Evolutionary conservation across 176 grass and related monocot species (phyloP).

Genomic region (Musa schizocarpa): DNA sequence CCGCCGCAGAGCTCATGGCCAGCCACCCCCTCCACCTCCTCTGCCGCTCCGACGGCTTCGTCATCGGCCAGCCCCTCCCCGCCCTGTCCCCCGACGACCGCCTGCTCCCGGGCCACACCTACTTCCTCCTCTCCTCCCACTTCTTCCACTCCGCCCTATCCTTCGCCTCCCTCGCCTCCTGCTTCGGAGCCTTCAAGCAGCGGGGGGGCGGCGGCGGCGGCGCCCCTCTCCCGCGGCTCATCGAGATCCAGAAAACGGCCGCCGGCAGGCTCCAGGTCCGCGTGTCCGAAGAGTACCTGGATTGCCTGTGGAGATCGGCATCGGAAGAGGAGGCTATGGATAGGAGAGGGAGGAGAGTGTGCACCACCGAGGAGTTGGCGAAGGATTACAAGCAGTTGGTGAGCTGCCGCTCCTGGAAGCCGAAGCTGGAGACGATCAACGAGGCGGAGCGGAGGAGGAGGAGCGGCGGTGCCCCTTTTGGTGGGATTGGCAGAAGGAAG

Average conservation of each 20-base stretch:
- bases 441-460: conserved; percentile 3
- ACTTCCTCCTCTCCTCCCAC: conserved; percentile 24
- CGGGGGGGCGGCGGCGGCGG: not conserved
- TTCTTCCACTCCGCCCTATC: conserved; percentile 18
- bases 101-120: conserved; percentile 8
- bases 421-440: conserved; percentile 22
- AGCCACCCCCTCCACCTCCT: conserved; percentile 7
- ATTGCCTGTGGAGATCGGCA: not conserved
- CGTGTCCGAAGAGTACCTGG: conserved; percentile 15
- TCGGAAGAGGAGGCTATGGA: not conserved
- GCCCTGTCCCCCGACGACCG: conserved; percentile 1
- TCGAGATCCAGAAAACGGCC: conserved; percentile 18
- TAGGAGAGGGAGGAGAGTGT: conserved; percentile 1
- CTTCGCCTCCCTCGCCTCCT: conserved; percentile 22
- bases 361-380: conserved; percentile 23
- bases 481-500: conserved; percentile 1
- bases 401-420: conserved; percentile 15
- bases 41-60: conserved; percentile 18
- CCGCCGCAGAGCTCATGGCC: conserved; percentile 8
- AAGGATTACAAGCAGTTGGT: conserved; percentile 25
- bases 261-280: conserved; percentile 10
- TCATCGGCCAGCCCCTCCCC: conserved; percentile 18
- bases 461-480: not conserved
- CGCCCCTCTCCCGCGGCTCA: not conserved
- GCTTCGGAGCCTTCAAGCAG: not conserved